Evolutionary conservation across 2,329 filamentous ascomycete species (phyloP).

Genomic region (Pseudogymnoascus sp.): DNA sequence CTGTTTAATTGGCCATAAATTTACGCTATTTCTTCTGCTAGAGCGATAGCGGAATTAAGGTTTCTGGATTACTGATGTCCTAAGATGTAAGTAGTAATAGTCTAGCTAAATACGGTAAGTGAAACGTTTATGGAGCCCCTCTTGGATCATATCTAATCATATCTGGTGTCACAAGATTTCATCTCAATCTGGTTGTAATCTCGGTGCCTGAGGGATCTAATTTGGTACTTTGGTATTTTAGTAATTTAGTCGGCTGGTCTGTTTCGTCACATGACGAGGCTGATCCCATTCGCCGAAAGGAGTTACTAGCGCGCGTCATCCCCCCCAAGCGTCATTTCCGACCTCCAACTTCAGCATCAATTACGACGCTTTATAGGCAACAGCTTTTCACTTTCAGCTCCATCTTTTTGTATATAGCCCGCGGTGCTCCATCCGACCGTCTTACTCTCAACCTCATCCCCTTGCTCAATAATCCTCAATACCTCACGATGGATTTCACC

Average conservation of each 20-base stretch:
- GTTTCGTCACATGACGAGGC: background rate
- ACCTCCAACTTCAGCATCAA: background rate
- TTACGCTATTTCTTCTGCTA: background rate
- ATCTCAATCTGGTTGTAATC: background rate
- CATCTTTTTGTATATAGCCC: background rate
- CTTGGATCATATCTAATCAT: conserved; percentile 9
- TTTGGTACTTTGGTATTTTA: background rate
- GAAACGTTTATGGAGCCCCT: conserved; percentile 2
- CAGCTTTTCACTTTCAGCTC: background rate
- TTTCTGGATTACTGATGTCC: background rate
- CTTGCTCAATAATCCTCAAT: background rate
- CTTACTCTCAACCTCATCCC: background rate
- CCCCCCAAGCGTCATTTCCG: conserved; percentile 6
- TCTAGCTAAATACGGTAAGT: background rate
- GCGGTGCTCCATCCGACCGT: background rate
- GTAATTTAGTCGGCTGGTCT: background rate
- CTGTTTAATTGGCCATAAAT: background rate
- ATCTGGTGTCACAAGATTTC: conserved; percentile 9
- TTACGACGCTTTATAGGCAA: conserved; percentile 9
- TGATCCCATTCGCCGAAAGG: conserved; percentile 1
- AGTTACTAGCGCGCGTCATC: conserved; percentile 8
- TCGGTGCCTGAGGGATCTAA: background rate
- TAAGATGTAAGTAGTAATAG: background rate
- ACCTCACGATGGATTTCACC: conserved; percentile 71
- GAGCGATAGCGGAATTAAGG: conserved; percentile 5